Evolutionary conservation across 768 basidiomycete genomes (phyloP).

Genomic region (Astraeus odoratus): DNA sequence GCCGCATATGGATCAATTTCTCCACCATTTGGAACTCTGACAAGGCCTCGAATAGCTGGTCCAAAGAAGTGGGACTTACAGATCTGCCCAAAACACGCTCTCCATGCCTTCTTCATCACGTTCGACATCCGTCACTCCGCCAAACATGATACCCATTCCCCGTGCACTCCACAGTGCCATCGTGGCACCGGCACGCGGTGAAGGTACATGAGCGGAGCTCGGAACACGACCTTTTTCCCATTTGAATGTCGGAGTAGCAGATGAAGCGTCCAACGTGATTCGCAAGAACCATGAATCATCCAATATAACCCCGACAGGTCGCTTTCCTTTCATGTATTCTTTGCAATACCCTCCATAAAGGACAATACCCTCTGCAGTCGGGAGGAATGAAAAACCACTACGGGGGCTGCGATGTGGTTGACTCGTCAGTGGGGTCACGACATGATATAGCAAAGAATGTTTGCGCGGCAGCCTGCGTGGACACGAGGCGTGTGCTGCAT

Average conservation of each 20-base stretch:
- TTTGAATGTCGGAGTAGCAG: slow-evolving; percentile 42
- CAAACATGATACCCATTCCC: slow-evolving; percentile 72
- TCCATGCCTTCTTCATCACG: slow-evolving; percentile 77
- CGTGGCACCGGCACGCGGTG: slow-evolving; percentile 72
- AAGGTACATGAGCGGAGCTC: slow-evolving; percentile 48
- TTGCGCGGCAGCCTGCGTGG: neutral
- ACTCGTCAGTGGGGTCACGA: neutral
- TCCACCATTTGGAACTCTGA: too few species aligned
- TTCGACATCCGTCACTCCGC: slow-evolving; percentile 86
- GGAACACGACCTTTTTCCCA: slow-evolving; percentile 85
- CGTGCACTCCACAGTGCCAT: slow-evolving; percentile 76
- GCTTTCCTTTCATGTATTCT: slow-evolving; percentile 80
- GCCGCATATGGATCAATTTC: too few species aligned
- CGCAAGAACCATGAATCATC: slow-evolving; percentile 87
- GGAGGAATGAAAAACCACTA: slow-evolving; percentile 81
- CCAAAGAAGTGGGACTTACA: slow-evolving; percentile 38
- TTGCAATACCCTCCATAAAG: slow-evolving; percentile 90
- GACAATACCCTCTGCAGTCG: slow-evolving; percentile 70
- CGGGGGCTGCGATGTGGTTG: slow-evolving; percentile 41
- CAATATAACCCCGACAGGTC: slow-evolving; percentile 78
- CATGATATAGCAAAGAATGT: neutral
- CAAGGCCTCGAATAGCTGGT: too few species aligned
- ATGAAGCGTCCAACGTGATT: slow-evolving; percentile 24
- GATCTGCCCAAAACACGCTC: slow-evolving; percentile 81
- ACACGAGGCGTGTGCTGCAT: too few species aligned